Evolutionary conservation across 2,329 filamentous ascomycete genomes (phyloP).

Genomic region (Fusarium sacchari): DNA sequence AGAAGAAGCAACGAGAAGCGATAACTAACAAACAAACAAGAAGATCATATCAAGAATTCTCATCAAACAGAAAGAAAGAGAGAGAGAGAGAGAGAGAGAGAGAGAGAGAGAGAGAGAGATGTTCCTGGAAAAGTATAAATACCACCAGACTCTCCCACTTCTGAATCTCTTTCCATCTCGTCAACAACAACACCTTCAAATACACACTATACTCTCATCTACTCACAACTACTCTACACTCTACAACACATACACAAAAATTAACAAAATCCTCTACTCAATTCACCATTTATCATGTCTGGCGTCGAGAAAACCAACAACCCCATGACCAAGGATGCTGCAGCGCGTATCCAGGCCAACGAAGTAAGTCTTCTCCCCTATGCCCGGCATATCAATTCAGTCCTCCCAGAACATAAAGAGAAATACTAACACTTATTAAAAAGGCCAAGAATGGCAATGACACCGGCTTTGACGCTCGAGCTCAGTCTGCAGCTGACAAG

Average conservation of each 20-base stretch:
- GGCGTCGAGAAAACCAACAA: not conserved
- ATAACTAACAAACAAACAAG: not conserved
- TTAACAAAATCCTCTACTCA: not conserved
- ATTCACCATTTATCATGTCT: conserved; percentile 13
- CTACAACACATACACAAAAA: not conserved
- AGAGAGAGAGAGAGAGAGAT: no score
- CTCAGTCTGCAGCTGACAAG: conserved; percentile 5
- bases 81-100: not conserved
- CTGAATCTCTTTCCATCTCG: not conserved
- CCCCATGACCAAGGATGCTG: conserved; percentile 14
- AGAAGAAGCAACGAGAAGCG: not conserved
- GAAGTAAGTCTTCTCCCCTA: not conserved
- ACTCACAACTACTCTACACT: not conserved
- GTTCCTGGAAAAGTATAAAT: conserved; percentile 16
- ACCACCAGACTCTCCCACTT: not conserved
- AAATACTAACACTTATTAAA: not conserved
- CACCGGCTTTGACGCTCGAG: not conserved
- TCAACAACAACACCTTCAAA: not conserved
- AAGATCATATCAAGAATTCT: not conserved
- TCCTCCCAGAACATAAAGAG: not conserved
- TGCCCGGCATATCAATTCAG: no score
- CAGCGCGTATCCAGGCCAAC: conserved; percentile 3
- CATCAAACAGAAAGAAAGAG: not conserved
- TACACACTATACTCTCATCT: not conserved
- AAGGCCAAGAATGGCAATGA: conserved; percentile 18